phyloP scores from a whole-genome alignment of 768 basidiomycete species.

The Calvatia gigantea region DNA sequence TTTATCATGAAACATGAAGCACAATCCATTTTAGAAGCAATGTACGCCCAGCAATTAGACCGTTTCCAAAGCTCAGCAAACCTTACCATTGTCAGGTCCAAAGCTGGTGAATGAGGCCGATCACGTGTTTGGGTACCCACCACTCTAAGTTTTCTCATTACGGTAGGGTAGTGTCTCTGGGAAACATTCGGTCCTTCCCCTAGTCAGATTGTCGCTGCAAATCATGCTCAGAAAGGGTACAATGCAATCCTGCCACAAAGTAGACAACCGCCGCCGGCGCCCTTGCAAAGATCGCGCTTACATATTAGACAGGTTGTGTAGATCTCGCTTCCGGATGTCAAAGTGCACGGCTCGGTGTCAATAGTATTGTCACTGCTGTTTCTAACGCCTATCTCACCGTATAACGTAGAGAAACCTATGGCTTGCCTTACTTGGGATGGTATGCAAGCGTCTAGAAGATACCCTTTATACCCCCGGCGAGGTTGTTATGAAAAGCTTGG shows the following conservation, averaged over 20 bases:
- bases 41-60: neutral
- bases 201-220: neutral
- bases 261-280: conserved; percentile 4
- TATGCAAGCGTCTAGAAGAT: neutral
- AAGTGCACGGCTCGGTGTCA: neutral
- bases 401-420: neutral
- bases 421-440: neutral
- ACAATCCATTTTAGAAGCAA: neutral
- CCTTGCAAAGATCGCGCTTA: neutral
- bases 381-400: neutral
- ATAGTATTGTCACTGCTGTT: neutral
- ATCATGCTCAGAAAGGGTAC: neutral
- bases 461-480: too few species aligned
- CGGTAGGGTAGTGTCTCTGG: neutral
- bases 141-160: neutral
- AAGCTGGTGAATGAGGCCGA: neutral
- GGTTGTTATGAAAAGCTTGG: too few species aligned
- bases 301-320: neutral
- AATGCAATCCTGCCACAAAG: neutral
- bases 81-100: neutral
- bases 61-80: neutral
- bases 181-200: neutral
- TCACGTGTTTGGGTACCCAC: conserved; percentile 1
- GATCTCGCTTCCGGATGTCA: neutral
- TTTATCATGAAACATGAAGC: neutral